Evolutionary conservation across 257 asterid genomes (phyloP).

Genomic region (Hygrophila difformis): DNA sequence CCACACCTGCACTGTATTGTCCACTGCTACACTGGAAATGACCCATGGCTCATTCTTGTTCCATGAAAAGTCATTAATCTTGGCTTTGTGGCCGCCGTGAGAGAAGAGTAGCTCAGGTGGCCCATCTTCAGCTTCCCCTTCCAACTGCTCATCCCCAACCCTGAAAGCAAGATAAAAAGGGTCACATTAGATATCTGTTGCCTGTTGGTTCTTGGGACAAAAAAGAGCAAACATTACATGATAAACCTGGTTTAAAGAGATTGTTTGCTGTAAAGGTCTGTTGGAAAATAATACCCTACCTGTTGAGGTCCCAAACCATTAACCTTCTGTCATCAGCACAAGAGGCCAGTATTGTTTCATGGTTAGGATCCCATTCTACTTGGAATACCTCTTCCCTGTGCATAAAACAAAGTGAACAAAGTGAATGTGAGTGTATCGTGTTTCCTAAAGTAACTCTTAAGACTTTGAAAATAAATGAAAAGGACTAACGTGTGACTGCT

Average conservation of each 20-base stretch:
- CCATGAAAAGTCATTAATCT: conserved; percentile 92
- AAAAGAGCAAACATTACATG: neutral
- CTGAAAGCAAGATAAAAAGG: conserved; percentile 37
- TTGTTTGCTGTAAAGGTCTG: neutral
- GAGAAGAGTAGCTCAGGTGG: conserved; percentile 94
- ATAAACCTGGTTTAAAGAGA: neutral
- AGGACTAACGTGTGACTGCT: conserved; percentile 69
- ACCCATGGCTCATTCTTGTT: conserved; percentile 83
- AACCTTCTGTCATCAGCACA: conserved; percentile 89
- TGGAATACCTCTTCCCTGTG: conserved; percentile 91
- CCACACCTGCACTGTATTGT: conserved; percentile 86
- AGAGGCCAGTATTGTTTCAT: conserved; percentile 88
- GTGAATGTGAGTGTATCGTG: no score
- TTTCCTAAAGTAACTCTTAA: neutral
- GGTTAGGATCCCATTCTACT: conserved; percentile 99
- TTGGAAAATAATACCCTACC: conserved; percentile 30
- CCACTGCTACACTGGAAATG: conserved; percentile 92
- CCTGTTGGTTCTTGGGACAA: no score
- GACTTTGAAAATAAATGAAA: conserved; percentile 1
- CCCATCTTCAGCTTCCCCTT: conserved; percentile 98
- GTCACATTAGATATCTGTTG: no score
- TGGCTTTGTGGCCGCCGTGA: conserved; percentile 95
- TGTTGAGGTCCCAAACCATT: conserved; percentile 94
- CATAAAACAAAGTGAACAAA: conserved; percentile 1
- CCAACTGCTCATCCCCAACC: conserved; percentile 93